Evolutionary conservation across 1,139 yeast species (phyloP), one percentile per base, ranked within the genome.

Genomic region (Hansenula sp.): DNA sequence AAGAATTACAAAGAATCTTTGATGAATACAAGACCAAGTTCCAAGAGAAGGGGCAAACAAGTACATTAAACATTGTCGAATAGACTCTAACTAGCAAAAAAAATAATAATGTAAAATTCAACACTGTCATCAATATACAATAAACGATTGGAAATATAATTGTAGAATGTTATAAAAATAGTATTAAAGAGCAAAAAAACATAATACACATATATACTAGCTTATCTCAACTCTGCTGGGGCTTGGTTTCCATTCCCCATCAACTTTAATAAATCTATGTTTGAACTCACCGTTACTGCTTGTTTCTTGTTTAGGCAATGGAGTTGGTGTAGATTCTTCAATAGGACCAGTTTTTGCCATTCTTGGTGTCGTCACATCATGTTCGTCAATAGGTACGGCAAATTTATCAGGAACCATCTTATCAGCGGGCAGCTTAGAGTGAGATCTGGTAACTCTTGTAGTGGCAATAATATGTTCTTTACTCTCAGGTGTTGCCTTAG

Each of bases 11-110:
- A 48, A 65, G 74, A 42, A 70, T 90, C 2, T 92, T 80, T 60
- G 79, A 85, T 35, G 82, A 77, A 13, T 77, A 90, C 57, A 87
- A 82, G 59, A 71, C 67, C 8, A 70, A 70, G 47, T 92, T 61
- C 50, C 79, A 80, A 2, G 72, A 71, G 47, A 71, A 68, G 11
- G 55, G 48, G 12, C 39, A 42, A 6, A 71, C 73, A 43, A 74
- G 70, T 18, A 69, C 64, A 37, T 65, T 79, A 44, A 70, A 69
- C 40, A 73, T 74, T 38, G 70, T 66, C 29, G 79, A 33, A 18
- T 33, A 33, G 11, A 5, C 12, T 17, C 12, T 7, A 14, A 12
- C 24, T 8, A 22, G 10, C 24, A 22, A n/a, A n/a, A n/a, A n/a
- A n/a, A n/a, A n/a, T n/a, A n/a, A n/a, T n/a, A n/a, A n/a, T n/a